These are phyloP conservation scores for Paradendryphiella salina DNA, from an alignment of 2,329 filamentous ascomycete genomes.

Conservation along the genomic window DNA sequence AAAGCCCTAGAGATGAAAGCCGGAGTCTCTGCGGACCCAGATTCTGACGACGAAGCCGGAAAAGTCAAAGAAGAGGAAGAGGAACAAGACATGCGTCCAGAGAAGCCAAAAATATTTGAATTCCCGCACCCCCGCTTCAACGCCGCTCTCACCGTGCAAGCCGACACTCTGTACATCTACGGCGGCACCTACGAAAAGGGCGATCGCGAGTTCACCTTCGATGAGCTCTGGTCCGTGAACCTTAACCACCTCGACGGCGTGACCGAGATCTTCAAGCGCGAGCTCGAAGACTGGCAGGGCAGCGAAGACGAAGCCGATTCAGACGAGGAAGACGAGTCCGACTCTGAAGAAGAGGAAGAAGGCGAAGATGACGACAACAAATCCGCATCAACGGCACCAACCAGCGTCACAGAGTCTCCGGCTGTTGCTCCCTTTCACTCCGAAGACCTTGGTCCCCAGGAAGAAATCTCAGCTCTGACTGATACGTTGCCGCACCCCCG, in stretches of 20 bases:
- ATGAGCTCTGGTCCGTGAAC: conserved; percentile 91
- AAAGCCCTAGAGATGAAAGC: conserved; percentile 80
- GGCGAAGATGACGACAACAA: conserved; percentile 58
- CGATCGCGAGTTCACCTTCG: conserved; percentile 92
- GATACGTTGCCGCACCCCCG: conserved; percentile 76
- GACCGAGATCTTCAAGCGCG: conserved; percentile 83
- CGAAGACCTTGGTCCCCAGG: conserved; percentile 52
- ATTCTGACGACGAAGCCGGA: conserved; percentile 34
- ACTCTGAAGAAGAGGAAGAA: conserved; percentile 54
- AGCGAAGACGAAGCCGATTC: conserved; percentile 51
- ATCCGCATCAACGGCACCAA: conserved; percentile 58
- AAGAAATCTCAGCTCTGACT: conserved; percentile 59
- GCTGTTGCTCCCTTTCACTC: conserved; percentile 28
- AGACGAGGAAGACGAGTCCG: conserved; percentile 54
- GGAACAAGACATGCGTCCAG: conserved; percentile 57
- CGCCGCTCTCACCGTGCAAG: conserved; percentile 84
- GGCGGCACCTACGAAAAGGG: conserved; percentile 95
- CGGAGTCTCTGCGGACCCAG: conserved; percentile 56
- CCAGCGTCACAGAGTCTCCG: conserved; percentile 36
- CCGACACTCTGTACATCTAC: conserved; percentile 90
- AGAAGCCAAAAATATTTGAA: conserved; percentile 69
- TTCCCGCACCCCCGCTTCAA: conserved; percentile 92
- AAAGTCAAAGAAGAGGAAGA: conserved; percentile 45
- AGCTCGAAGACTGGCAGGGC: conserved; percentile 81
- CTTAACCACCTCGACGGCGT: conserved; percentile 94